Evolutionary conservation across 2,329 filamentous ascomycete genomes (phyloP), one percentile per base, ranked within the genome.

Genomic region (Tolypocladium endophyticum): DNA sequence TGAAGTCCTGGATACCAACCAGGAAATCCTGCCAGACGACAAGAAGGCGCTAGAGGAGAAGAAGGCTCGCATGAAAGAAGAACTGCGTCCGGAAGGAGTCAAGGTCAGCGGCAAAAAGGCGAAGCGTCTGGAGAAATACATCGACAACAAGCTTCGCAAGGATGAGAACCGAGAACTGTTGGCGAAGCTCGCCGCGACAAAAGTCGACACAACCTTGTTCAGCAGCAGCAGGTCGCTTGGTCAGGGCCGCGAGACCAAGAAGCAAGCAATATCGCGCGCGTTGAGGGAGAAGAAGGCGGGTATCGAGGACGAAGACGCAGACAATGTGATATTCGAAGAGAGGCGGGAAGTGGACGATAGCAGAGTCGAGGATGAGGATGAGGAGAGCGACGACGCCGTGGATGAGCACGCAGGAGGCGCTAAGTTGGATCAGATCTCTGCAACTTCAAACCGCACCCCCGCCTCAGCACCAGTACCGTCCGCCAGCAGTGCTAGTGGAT

Each of bases 61-160:
- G 70, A 87, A 76, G 72, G 84, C 76, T 18, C 75, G 72, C 60
- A 70, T 87, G 64, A 82, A 80, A 61, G 77, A 80, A 28, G 79
- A 86, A 63, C 68, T 87, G 59, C 76, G 73, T 59, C 71, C 77
- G 30, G 76, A 82, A 58, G 80, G 78, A 1, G 67, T 70, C 53
- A 85, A 86, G 67, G 77, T 86, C 69, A 86, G 78, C 67, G 77
- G 82, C 61, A 86, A 87, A 69, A 87, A 87, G 70, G 82, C 84
- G 7, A 87, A 87, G 74, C 79, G 85, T 1, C 70, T 87, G 45
- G 85, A 87, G 63, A 87, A 87, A 68, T 87, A 87, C 69, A 86
- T 87, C 64, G 92, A 97, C 68, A 94, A 83, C 61, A 99, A 99
- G 80, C 79, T 99, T 54, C 89, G 87, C 73, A 97, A 96, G 73